A percentile compares a stretch with the other conserved stretches of the same genome.
Conservation (phyloP, 495 filamentous ascomycete species). For the Choiromyces venosus region DNA sequence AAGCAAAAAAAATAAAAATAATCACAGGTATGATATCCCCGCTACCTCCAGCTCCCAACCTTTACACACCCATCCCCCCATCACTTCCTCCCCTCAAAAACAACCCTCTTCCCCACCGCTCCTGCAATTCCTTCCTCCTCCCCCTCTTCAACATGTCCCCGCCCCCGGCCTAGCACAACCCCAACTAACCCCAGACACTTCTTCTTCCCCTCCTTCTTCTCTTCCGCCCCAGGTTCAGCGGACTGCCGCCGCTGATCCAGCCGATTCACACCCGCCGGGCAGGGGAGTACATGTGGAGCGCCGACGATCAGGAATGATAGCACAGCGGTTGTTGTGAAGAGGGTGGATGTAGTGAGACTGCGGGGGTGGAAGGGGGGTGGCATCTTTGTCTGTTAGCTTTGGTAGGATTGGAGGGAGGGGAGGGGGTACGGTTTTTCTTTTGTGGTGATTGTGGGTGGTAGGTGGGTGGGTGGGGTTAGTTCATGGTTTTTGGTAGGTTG, state of each 20-base stretch:
- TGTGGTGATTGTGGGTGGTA: neutral
- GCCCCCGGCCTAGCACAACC: conserved; percentile 16
- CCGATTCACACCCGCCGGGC: conserved; percentile 55
- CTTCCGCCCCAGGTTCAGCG: conserved; percentile 18
- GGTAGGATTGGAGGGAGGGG: neutral
- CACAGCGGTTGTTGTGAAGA: conserved; percentile 92
- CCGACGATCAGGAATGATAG: conserved; percentile 86
- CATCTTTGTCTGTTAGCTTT: conserved; percentile 50
- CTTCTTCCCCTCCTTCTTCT: conserved; percentile 5
- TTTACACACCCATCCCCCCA: neutral
- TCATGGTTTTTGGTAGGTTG: conserved; percentile 2
- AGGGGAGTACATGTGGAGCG: conserved; percentile 87
- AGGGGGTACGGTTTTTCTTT: neutral
- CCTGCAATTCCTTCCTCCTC: conserved; percentile 10
- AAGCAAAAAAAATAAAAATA: neutral
- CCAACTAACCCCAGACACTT: conserved; percentile 26
- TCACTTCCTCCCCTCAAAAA: conserved; percentile 24
- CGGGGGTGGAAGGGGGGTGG: conserved; percentile 88
- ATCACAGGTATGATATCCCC: neutral
- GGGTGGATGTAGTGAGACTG: conserved; percentile 79
- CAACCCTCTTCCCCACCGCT: conserved; percentile 23
- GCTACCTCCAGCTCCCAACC: neutral
- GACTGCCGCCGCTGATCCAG: conserved; percentile 18
- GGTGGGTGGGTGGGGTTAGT: conserved; percentile 2
- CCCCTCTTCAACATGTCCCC: neutral